These are phyloP conservation scores for Trifolium subterraneum DNA, from an alignment of 306 rosid genomes.

Conservation along the genomic window DNA sequence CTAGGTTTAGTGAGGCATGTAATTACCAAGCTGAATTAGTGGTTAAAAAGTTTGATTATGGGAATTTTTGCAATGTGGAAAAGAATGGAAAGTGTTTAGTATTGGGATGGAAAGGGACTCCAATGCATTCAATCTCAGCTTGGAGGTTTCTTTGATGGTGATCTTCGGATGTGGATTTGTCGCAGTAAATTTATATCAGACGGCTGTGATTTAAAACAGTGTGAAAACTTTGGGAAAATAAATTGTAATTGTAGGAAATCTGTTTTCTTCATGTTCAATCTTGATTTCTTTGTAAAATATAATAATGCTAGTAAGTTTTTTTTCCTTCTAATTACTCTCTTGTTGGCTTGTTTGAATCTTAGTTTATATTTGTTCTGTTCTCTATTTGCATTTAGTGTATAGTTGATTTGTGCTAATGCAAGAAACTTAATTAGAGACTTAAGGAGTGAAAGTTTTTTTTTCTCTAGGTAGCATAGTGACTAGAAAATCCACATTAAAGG, in stretches of 20 bases:
- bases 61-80: conserved; percentile 56
- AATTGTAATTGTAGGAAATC: too few species aligned
- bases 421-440: too few species aligned
- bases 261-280: background rate
- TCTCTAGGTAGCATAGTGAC: too few species aligned
- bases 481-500: too few species aligned
- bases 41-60: conserved; percentile 46
- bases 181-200: too few species aligned
- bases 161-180: background rate
- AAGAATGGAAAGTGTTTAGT: conserved; percentile 50
- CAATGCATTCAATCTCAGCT: conserved; percentile 70
- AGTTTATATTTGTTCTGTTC: background rate
- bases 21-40: conserved; percentile 65
- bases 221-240: too few species aligned
- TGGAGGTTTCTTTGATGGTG: conserved; percentile 62
- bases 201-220: too few species aligned
- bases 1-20: conserved; percentile 60
- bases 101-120: conserved; percentile 85
- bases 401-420: too few species aligned
- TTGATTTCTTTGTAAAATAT: conserved; percentile 20
- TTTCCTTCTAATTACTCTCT: background rate
- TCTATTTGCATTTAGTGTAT: background rate
- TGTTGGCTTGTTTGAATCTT: background rate
- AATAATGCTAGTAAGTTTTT: background rate
- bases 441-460: too few species aligned